These are phyloP conservation scores for sunflower (Helianthus annuus) DNA, from an alignment of 129 eudicot species.

Conservation along the genomic window DNA sequence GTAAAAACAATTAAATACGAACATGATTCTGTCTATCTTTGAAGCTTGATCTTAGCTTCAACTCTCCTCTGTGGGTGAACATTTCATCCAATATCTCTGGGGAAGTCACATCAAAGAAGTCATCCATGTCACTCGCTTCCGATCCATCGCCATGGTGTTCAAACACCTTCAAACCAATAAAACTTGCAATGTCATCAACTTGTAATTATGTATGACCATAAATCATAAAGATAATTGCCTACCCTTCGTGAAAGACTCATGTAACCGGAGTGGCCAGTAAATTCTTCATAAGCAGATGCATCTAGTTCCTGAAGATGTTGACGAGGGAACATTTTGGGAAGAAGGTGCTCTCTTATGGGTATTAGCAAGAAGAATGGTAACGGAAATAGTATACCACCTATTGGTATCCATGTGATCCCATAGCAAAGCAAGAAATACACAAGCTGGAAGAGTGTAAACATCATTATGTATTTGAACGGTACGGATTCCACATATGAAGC, in stretches of 20 bases:
- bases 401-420: slow-evolving; percentile 88
- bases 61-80: slow-evolving; percentile 81
- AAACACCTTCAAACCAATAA: slow-evolving; percentile 29
- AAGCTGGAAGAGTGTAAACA: slow-evolving; percentile 66
- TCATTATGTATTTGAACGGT: slow-evolving; percentile 59
- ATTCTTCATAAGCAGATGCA: slow-evolving; percentile 85
- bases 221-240: slow-evolving; percentile 8
- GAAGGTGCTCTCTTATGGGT: slow-evolving; percentile 64
- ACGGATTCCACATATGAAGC: slow-evolving; percentile 66
- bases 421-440: slow-evolving; percentile 67
- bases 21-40: slow-evolving; percentile 53
- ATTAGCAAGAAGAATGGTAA: slow-evolving; percentile 70
- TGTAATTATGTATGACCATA: background rate
- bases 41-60: slow-evolving; percentile 71
- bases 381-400: slow-evolving; percentile 85
- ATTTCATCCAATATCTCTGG: slow-evolving; percentile 80
- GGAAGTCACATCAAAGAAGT: slow-evolving; percentile 44
- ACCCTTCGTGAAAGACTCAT: slow-evolving; percentile 55
- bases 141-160: slow-evolving; percentile 39
- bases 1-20: slow-evolving; percentile 7
- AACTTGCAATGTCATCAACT: slow-evolving; percentile 20
- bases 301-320: slow-evolving; percentile 69
- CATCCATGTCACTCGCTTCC: slow-evolving; percentile 36
- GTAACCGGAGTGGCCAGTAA: slow-evolving; percentile 33
- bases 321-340: slow-evolving; percentile 64